Evolutionary conservation across 768 basidiomycete genomes (phyloP), one percentile per base, ranked within the genome.

Genomic region (Naganishia onofrii): DNA sequence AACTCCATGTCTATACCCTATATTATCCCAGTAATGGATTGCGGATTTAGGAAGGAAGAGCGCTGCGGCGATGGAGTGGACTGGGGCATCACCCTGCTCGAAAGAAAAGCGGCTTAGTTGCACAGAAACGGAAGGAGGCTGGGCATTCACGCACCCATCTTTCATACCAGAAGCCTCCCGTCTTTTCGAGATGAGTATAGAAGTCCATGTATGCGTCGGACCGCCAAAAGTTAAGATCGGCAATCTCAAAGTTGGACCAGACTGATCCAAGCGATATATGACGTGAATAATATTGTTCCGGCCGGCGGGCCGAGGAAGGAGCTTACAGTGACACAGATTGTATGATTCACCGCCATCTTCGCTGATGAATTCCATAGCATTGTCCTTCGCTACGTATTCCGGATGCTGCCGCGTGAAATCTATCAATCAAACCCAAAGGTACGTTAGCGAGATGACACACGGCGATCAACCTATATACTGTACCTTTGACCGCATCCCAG

Each of bases 1-100:
- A 13, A 93, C 92, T 74, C 92, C 89, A 75, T 97, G 93, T 38
- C 88, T 85, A 79, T 96, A 98, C 3, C 92, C 94, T 63, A 98
- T 91, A 76, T 97, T 93, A 73, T 89, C 86, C 84, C 97, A 97
- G 83, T 92, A 98, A 80, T 96, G 91, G 52, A 97, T 88, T 92
- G 90, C 21, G 92, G 89, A 78, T 91, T 93, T 78, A 85, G 85
- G 0, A 92, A 89, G 73, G 97, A 51, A 91, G 10, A 98, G 83
- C 0, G 94, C 89, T 0, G 90, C 93, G 42, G 90, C 95, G 69
- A 97, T 93, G 66, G 89, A 90, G 77, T 93, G 91, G 9, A 93
- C 87, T 0, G 90, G 91, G 0, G 95, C 95, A 82, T 96, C 94
- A 60, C 95, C 95, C 92, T 92, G 93, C 87, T 91, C 17, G 17